Conservation (phyloP, 1,284 basidiomycete genomes). For the Coniferiporia weirii region DNA sequence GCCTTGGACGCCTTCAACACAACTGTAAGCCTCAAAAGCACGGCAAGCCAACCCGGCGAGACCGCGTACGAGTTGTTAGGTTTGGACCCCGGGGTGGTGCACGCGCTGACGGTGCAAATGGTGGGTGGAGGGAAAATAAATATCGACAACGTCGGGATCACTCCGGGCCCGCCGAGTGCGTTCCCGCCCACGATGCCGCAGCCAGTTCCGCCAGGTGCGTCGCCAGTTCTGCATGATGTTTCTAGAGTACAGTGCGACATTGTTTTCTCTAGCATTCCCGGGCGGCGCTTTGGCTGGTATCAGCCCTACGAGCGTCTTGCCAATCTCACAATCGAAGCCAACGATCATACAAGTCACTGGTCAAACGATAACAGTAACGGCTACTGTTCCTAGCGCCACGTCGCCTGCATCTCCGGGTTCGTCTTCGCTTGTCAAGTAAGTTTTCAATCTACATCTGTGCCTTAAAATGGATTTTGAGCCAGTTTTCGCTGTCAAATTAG, state of each 20-base stretch:
- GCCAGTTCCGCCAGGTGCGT: conserved; percentile 10
- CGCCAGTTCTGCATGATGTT: neutral
- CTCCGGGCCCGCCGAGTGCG: neutral
- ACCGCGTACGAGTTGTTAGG: neutral
- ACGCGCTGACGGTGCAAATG: conserved; percentile 10
- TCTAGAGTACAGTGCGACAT: neutral
- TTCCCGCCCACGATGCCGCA: conserved; percentile 9
- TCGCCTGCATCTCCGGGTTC: too few species aligned
- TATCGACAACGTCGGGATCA: conserved; percentile 13
- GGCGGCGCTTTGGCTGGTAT: too few species aligned
- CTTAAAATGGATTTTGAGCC: neutral
- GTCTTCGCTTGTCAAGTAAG: too few species aligned
- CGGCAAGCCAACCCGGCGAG: neutral
- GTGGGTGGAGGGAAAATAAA: conserved; percentile 5
- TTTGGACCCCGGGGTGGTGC: conserved; percentile 3
- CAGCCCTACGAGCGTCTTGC: neutral
- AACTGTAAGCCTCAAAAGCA: neutral
- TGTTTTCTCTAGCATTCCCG: conserved; percentile 3
- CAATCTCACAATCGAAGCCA: neutral
- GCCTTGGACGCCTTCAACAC: neutral
- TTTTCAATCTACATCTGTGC: too few species aligned
- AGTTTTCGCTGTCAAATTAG: neutral
- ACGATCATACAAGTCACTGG: too few species aligned
- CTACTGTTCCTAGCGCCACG: too few species aligned
- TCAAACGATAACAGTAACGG: too few species aligned